Evolutionary conservation across 1,284 basidiomycete genomes (phyloP).

Genomic region (Ustanciosporium gigantosporum): DNA sequence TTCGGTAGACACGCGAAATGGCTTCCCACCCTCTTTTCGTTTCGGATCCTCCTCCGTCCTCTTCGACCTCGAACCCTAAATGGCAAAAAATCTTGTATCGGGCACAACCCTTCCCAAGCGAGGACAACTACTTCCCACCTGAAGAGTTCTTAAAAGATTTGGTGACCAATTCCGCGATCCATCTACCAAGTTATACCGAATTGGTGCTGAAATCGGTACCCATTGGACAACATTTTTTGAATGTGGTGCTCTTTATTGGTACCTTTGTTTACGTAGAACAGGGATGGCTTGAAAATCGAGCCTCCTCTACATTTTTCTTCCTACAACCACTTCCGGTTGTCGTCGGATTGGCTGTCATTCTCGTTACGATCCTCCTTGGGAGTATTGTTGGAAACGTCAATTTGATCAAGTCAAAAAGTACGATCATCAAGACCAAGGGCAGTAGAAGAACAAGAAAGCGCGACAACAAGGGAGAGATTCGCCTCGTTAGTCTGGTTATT

Average conservation of each 20-base stretch:
- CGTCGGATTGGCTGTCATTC: too few relatives aligned
- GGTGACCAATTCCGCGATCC: conserved; percentile 41
- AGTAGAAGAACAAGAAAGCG: too few relatives aligned
- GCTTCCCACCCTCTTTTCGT: too few relatives aligned
- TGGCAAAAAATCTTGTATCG: conserved; percentile 78
- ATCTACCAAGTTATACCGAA: conserved; percentile 69
- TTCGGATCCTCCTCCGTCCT: too few relatives aligned
- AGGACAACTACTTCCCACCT: conserved; percentile 88
- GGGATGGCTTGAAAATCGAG: too few relatives aligned
- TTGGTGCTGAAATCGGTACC: conserved; percentile 68
- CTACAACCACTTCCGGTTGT: too few relatives aligned
- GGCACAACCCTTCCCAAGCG: conserved; percentile 71
- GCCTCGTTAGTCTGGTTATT: conserved; percentile 62
- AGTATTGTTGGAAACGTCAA: conserved; percentile 9
- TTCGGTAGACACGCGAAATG: too few relatives aligned
- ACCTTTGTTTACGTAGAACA: conserved; percentile 43
- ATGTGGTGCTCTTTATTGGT: conserved; percentile 36
- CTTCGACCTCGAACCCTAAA: too few relatives aligned
- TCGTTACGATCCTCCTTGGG: conserved; percentile 2
- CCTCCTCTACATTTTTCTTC: too few relatives aligned
- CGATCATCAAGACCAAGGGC: background rate
- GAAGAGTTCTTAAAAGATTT: conserved; percentile 77
- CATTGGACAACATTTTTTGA: conserved; percentile 35
- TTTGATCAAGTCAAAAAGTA: background rate
- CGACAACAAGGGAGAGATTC: too few relatives aligned